Percentiles rank a stretch among this genome's conserved stretches.
Conservation (phyloP, 2,329 filamentous ascomycete genomes). For the Fusarium nygamai region DNA sequence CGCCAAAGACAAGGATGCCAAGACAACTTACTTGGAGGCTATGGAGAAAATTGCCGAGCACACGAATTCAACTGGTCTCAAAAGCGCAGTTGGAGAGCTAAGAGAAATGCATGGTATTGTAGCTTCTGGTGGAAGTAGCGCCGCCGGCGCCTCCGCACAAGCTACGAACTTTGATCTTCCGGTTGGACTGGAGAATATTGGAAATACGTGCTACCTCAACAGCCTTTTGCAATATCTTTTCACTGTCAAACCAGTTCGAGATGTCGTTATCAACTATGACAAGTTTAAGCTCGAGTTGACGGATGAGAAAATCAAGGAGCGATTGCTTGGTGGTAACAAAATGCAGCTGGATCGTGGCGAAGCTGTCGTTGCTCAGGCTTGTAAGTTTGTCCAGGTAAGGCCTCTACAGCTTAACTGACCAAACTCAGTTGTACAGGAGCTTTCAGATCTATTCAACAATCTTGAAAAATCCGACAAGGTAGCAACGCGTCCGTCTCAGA, state of each 20-base stretch:
- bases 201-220: conserved; percentile 98
- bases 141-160: neutral
- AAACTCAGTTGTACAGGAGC: conserved; percentile 74
- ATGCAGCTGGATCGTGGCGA: conserved; percentile 62
- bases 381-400: conserved; percentile 62
- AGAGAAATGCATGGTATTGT: conserved; percentile 41
- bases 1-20: conserved; percentile 44
- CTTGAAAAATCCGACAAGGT: conserved; percentile 71
- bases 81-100: conserved; percentile 41
- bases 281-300: conserved; percentile 74
- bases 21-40: conserved; percentile 48
- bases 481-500: conserved; percentile 76
- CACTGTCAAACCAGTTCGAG: conserved; percentile 81
- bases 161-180: conserved; percentile 67
- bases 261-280: conserved; percentile 82
- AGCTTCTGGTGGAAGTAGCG: conserved; percentile 4
- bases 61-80: conserved; percentile 43
- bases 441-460: conserved; percentile 74
- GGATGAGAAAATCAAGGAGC: conserved; percentile 69
- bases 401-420: conserved; percentile 42
- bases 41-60: conserved; percentile 50
- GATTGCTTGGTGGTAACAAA: conserved; percentile 77
- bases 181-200: conserved; percentile 90
- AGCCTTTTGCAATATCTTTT: conserved; percentile 96
- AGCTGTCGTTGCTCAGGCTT: conserved; percentile 75